Evolutionary conservation across 345 rosid species (phyloP).

Genomic region (Salix dunnii): DNA sequence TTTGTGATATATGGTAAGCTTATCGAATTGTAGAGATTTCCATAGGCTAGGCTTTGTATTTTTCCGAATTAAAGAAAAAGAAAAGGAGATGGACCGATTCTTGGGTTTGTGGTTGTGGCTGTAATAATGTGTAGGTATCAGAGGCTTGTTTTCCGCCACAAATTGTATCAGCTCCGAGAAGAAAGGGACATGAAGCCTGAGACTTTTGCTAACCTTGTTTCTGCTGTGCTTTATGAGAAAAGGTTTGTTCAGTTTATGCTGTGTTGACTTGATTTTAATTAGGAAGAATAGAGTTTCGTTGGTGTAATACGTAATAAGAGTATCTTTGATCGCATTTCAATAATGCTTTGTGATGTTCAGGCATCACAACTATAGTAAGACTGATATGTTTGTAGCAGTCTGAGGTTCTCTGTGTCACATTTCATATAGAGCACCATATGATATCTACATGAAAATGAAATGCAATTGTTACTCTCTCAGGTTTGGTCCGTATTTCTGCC

Average conservation of each 20-base stretch:
- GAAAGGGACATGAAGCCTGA: slow-evolving; percentile 99
- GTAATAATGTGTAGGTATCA: slow-evolving; percentile 58
- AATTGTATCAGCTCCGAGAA: slow-evolving; percentile 82
- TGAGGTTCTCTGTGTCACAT: neutral
- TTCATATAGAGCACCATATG: neutral
- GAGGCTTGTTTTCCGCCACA: slow-evolving; percentile 83
- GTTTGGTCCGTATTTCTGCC: slow-evolving; percentile 96
- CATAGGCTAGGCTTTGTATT: neutral
- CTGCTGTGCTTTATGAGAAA: slow-evolving; percentile 91
- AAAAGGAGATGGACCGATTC: neutral
- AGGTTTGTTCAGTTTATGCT: slow-evolving; percentile 42
- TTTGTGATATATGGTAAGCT: neutral
- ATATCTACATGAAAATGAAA: neutral
- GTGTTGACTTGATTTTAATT: neutral
- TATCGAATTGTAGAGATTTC: neutral
- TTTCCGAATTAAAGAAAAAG: neutral
- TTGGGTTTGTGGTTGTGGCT: neutral
- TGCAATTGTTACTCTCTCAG: slow-evolving; percentile 35
- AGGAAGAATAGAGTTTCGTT: neutral
- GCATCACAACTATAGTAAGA: neutral
- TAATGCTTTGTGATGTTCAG: neutral
- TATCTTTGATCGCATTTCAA: neutral
- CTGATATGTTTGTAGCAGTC: neutral
- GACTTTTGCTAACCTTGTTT: slow-evolving; percentile 91
- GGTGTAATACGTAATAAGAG: neutral